Evolutionary conservation across 2,329 filamentous ascomycete species (phyloP), one percentile per base, ranked within the genome.

Genomic region (Plectosphaerella plurivora): DNA sequence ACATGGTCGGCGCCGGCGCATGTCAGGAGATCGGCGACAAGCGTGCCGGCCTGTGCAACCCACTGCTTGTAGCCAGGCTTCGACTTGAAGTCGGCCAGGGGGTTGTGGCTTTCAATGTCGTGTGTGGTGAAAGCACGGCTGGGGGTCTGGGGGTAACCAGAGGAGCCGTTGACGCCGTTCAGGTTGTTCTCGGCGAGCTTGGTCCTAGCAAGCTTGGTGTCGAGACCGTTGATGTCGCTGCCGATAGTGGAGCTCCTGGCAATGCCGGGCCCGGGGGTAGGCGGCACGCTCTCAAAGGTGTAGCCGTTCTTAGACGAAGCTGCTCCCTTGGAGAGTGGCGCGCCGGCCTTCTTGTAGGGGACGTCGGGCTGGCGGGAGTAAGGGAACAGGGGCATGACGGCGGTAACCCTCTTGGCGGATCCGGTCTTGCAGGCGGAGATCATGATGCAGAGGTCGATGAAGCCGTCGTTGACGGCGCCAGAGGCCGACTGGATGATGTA

Each of bases 61-160:
- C 94, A 99, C 74, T 96, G 91, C 75, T 94, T 94, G 71, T 99
- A 99, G 49, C 94, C 94, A 8, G 92, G 90, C 67, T 93, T 92
- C 18, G 90, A 86, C 67, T 91, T 83, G 67, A 87, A 78, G 62
- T 77, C 78, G 53, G 76, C 77, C 56, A 81, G 70, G 51, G 80
- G 76, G 15, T 74, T 71, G 62, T 83, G 78, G 59, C 83, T 80
- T 61, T 89, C 86, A 18, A 57, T 50, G 16, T 50, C 48, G 63
- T 89, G 84, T 36, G 80, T 84, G 7, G 81, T 82, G 65, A 79
- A 83, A 57, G 73, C 77, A 25, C 70, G 68, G 49, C 62, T 62
- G 55, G 62, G 46, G 54, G 59, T 52, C 52, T 72, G 70, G 51
- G 63, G 60, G 8, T 69, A 63, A 59, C 63, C 65, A 39, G 42